Evolutionary conservation across 495 filamentous ascomycete genomes (phyloP), one percentile per base, ranked within the genome.

Genomic region (Tuber magnatum): DNA sequence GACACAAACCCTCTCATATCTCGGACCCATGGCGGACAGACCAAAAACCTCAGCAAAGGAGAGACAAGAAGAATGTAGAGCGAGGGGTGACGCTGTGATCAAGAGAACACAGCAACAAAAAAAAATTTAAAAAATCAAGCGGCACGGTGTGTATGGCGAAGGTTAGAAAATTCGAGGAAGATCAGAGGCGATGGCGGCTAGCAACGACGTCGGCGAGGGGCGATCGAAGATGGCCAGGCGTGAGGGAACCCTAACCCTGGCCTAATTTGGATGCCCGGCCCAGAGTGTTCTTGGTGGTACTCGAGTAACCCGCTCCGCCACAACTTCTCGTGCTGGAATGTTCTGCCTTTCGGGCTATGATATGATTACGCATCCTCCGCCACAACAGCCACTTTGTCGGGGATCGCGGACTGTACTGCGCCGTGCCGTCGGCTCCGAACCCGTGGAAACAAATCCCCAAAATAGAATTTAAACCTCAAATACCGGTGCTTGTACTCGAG

Each of bases 1-100:
- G 70, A 71, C 48, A 40, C 80, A 74, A 68, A 82, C 80, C 69
- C 80, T 79, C 71, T 79, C 80, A 72, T 82, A 82, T 76, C 75
- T 79, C 18, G 80, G 80, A 76, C 80, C 78, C 80, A 82, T 82
- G 40, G 41, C 72, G 72, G 75, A 75, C 61, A 69, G 65, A 70
- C 68, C 48, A 42, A 68, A 42, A 46, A 9, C 43, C 41, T 77
- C 39, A 77, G 46, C 40, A 42, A 65, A 72, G 65, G 42, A 68
- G 43, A 42, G 41, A 73, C 68, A 70, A 41, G 24, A 70, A 69
- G 73, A 69, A 68, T 46, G 38, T n/a, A 56, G 61, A 75, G 69
- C 51, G 71, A 65, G 39, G 24, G 41, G 61, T 79, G 72, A 32
- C 35, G 39, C 56, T n/a, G 78, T 44, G 24, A 61, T 22, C 69